These are phyloP conservation scores for Phylloporus sp. DNA, from an alignment of 1,284 basidiomycete genomes.

Conservation along the genomic window DNA sequence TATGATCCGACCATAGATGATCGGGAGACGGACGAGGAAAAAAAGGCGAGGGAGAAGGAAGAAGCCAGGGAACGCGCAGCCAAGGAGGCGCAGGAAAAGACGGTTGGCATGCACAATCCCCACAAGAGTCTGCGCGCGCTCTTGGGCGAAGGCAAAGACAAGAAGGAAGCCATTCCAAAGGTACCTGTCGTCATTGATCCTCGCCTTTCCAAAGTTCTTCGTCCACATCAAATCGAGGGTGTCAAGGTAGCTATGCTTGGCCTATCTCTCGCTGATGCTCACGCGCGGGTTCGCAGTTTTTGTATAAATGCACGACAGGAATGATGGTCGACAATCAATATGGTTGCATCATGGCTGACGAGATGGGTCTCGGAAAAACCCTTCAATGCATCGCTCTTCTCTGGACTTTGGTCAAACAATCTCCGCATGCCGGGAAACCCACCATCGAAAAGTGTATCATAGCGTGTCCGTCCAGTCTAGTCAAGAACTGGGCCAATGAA, in stretches of 20 bases:
- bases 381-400: slow-evolving; percentile 96
- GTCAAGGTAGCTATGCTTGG: slow-evolving; percentile 76
- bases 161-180: slow-evolving; percentile 75
- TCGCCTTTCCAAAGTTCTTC: slow-evolving; percentile 82
- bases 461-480: slow-evolving; percentile 95
- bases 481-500: slow-evolving; percentile 99
- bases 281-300: slow-evolving; percentile 64
- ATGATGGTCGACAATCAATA: slow-evolving; percentile 92
- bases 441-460: slow-evolving; percentile 99
- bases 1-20: slow-evolving; percentile 98
- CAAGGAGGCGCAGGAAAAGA: slow-evolving; percentile 73
- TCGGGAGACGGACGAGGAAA: slow-evolving; percentile 86
- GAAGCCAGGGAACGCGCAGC: slow-evolving; percentile 71
- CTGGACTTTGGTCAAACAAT: slow-evolving; percentile 98
- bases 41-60: slow-evolving; percentile 71
- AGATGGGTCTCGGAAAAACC: slow-evolving; percentile 98
- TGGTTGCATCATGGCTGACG: slow-evolving; percentile 99
- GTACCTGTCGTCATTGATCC: slow-evolving; percentile 98
- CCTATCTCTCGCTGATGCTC: slow-evolving; percentile 9
- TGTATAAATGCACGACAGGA: slow-evolving; percentile 95
- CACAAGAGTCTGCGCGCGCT: slow-evolving; percentile 91
- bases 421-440: slow-evolving; percentile 84
- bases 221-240: slow-evolving; percentile 98
- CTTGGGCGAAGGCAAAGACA: slow-evolving; percentile 79
- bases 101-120: slow-evolving; percentile 79